Conservation (phyloP, 495 filamentous ascomycete species). For the Astrocystis sublimbata region DNA sequence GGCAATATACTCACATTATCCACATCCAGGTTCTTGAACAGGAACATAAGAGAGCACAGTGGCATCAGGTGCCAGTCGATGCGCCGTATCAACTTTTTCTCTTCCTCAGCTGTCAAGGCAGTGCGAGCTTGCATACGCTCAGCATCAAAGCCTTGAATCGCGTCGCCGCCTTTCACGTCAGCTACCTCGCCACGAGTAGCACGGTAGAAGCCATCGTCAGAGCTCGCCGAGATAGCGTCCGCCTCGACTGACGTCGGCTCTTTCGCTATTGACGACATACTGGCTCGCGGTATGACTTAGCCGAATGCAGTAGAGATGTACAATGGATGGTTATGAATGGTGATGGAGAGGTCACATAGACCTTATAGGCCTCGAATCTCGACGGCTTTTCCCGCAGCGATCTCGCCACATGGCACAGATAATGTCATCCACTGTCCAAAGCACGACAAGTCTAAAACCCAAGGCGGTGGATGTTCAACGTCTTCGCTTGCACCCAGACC, state of each 20-base stretch:
- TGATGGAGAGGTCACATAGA: neutral
- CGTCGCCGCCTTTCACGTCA: conserved; percentile 21
- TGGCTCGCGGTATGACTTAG: neutral
- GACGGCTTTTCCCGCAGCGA: neutral
- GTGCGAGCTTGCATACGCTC: conserved; percentile 44
- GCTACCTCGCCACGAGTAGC: conserved; percentile 13
- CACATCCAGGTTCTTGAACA: conserved; percentile 47
- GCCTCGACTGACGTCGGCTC: conserved; percentile 18
- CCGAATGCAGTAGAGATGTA: neutral
- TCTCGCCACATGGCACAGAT: conserved; percentile 14
- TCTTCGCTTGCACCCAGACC: neutral
- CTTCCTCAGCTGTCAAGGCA: conserved; percentile 41
- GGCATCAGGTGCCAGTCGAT: conserved; percentile 51
- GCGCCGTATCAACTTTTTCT: conserved; percentile 44
- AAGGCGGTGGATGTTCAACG: conserved; percentile 12
- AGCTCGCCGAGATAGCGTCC: conserved; percentile 26
- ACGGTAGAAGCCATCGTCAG: conserved; percentile 28
- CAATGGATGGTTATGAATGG: too few relatives aligned
- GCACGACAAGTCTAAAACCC: conserved; percentile 22
- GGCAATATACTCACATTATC: conserved; percentile 35
- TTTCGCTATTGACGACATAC: conserved; percentile 28
- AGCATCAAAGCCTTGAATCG: conserved; percentile 43
- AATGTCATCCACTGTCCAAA: conserved; percentile 23
- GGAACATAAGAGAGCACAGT: conserved; percentile 45
- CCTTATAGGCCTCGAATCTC: neutral